Evolutionary conservation across 495 filamentous ascomycete species (phyloP).

Genomic region (Podospora bellae-mahoneyi): DNA sequence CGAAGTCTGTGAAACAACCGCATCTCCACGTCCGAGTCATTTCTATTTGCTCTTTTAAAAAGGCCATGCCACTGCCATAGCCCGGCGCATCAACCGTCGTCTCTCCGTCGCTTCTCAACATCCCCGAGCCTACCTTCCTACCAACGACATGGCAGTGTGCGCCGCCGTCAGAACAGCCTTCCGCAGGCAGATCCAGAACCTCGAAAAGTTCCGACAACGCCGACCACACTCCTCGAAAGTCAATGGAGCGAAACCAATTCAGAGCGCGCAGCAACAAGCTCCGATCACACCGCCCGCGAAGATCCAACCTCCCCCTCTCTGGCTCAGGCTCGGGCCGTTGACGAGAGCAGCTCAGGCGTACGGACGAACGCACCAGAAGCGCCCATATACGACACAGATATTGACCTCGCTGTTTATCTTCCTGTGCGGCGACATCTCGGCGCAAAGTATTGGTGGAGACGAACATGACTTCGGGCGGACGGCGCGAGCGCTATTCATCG

Average conservation of each 20-base stretch:
- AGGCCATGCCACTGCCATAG: neutral
- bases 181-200: constrained; percentile 25
- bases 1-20: neutral
- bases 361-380: neutral
- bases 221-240: constrained; percentile 30
- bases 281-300: constrained; percentile 45
- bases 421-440: constrained; percentile 54
- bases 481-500: constrained; percentile 67
- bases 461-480: constrained; percentile 71
- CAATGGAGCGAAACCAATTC: constrained; percentile 15
- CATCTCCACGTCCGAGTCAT: neutral
- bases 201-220: constrained; percentile 24
- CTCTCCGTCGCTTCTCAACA: neutral
- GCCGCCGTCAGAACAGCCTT: constrained; percentile 20
- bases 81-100: neutral
- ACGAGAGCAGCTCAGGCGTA: constrained; percentile 1
- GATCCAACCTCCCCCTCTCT: constrained; percentile 45
- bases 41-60: neutral
- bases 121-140: neutral
- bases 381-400: neutral
- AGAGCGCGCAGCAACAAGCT: constrained; percentile 26
- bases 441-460: constrained; percentile 60
- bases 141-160: constrained; percentile 18
- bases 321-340: constrained; percentile 47
- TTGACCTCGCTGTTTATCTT: neutral